phyloP scores from a whole-genome alignment of 2,329 filamentous ascomycete genomes.

The Cordyceps cicadae region DNA sequence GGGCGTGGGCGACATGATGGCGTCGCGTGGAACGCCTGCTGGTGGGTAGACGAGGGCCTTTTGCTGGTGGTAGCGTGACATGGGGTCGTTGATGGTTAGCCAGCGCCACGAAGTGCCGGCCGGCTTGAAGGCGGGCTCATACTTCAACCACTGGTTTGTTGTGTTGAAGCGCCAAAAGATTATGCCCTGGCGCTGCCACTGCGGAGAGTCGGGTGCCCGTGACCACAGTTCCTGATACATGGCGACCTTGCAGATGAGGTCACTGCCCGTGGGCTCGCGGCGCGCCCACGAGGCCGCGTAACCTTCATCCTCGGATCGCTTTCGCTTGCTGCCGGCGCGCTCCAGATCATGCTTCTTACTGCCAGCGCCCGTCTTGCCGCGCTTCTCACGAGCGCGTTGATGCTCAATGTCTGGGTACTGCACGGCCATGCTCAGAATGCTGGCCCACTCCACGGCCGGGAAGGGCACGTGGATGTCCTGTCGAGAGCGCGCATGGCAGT shows the following conservation, averaged over 20 bases:
- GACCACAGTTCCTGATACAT: constrained; percentile 63
- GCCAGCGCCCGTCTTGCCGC: constrained; percentile 22
- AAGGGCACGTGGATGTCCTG: constrained; percentile 49
- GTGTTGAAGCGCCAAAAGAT: constrained; percentile 56
- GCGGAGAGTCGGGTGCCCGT: constrained; percentile 34
- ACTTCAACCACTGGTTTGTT: constrained; percentile 44
- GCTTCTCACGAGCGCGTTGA: constrained; percentile 30
- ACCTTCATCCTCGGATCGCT: constrained; percentile 33
- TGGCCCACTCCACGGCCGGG: constrained; percentile 50
- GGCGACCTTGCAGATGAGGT: constrained; percentile 51
- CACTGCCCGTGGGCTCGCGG: constrained; percentile 39
- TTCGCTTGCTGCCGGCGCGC: constrained; percentile 29
- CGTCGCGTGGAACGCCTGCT: constrained; percentile 28
- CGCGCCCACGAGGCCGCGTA: constrained; percentile 32
- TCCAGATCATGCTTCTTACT: constrained; percentile 25
- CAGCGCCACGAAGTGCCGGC: constrained; percentile 54
- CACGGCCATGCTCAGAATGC: constrained; percentile 48
- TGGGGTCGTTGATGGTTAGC: constrained; percentile 51
- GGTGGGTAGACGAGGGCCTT: constrained; percentile 32
- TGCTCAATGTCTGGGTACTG: constrained; percentile 40
- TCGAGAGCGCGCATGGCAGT: constrained; percentile 40
- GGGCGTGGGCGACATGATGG: constrained; percentile 47
- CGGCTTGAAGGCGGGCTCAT: constrained; percentile 39
- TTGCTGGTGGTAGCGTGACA: constrained; percentile 50
- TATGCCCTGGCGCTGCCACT: constrained; percentile 51